Percentiles rank a stretch among this genome's conserved stretches.
Evolutionary conservation across 805 yeast genomes (phyloP).

Genomic region (Suhomyces emberorum): DNA sequence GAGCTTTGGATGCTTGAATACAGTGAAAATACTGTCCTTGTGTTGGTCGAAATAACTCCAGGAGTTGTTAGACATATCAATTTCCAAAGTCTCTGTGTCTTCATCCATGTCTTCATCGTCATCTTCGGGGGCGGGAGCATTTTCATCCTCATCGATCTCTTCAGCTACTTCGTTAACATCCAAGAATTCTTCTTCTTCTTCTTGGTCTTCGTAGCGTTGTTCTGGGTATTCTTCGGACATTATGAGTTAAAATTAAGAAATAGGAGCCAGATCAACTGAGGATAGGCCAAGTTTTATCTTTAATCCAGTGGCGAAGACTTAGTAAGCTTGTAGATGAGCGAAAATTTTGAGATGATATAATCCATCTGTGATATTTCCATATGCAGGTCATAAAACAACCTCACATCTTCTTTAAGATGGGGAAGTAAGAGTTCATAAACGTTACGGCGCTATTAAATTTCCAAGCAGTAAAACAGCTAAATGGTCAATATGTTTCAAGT

Average conservation of each 20-base stretch:
- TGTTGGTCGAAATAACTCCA: conserved; percentile 87
- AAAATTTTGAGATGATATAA: background rate
- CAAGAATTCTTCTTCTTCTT: conserved; percentile 25
- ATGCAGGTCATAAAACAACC: too few species aligned
- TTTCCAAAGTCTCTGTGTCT: conserved; percentile 55
- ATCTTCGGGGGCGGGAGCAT: conserved; percentile 33
- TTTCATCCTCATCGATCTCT: conserved; percentile 28
- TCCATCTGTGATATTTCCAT: too few species aligned
- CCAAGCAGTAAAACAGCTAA: too few species aligned
- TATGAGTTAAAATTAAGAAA: too few species aligned
- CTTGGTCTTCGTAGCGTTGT: conserved; percentile 9
- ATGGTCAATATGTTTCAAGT: conserved; percentile 20
- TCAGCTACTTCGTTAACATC: conserved; percentile 32
- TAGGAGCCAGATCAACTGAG: background rate
- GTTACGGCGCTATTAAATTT: too few species aligned
- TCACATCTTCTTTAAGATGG: too few species aligned
- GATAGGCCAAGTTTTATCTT: background rate
- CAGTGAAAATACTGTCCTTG: conserved; percentile 77
- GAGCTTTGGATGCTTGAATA: conserved; percentile 78
- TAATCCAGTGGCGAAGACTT: background rate
- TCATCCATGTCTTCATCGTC: conserved; percentile 39
- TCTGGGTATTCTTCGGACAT: conserved; percentile 8
- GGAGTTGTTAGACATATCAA: conserved; percentile 89
- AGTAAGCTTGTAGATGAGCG: background rate
- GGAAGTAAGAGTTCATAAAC: too few species aligned